Evolutionary conservation across 1,284 basidiomycete genomes (phyloP), one percentile per base, ranked within the genome.

Genomic region (Quambalaria eucalypti): DNA sequence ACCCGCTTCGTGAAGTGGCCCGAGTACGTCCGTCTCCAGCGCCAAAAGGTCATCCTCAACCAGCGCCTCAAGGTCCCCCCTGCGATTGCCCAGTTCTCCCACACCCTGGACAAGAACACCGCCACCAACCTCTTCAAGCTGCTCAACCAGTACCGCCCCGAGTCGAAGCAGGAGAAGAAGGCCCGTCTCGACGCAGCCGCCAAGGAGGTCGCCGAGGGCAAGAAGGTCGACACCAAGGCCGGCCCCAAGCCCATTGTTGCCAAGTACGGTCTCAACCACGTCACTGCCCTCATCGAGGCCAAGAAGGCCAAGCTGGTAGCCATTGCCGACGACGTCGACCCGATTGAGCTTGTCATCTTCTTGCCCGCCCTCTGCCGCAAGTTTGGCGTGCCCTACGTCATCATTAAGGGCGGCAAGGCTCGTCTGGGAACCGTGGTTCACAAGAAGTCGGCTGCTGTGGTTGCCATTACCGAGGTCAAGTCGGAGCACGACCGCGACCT

Each of bases 1-100:
- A 95, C 90, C 64, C 90, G 92, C 78, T 97, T 97, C 81, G 90
- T 97, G 80, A 97, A 96, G 81, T 98, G 93, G 93, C 93, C 93
- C 69, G 90, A 93, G 81, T 98, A 98, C 77, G 86, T 98, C 70
- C 90, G 90, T 77, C 87, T 97, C 60, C 93, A 98, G 79, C 87
- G 93, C 78, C 92, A 97, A 80, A 95, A 93, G 82, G 90, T 97
- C 76, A 95, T 98, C 80, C 87, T 98, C 65, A 82, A 89, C 84
- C 91, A 97, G 81, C 90, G 93, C 76, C 83, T 98, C 73, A 98
- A 98, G 85, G 91, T 96, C 33, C 93, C 93, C 72, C 93, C 93
- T 54, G 89, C 93, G 71, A 95, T 98, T 73, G 89, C 90, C 54
- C 93, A 98, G 80, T 97, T 98, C 84, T 84, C 87, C 56, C 88